phyloP scores from a whole-genome alignment of 2,329 filamentous ascomycete species.

The Mariannaea sp. region DNA sequence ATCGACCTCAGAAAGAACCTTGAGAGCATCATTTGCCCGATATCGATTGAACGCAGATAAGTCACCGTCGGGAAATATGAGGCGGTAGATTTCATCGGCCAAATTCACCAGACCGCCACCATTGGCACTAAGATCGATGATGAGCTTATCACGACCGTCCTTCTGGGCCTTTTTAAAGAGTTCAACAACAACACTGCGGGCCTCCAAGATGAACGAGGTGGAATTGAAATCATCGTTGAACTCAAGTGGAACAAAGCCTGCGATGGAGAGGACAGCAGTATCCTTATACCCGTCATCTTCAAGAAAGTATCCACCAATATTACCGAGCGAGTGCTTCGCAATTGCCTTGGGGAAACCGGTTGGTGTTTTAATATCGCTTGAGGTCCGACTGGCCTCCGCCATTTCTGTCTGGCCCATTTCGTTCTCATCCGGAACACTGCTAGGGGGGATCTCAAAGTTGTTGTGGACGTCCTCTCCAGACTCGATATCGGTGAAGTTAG shows the following conservation, averaged over 20 bases:
- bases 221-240: conserved; percentile 1
- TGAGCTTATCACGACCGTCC: conserved; percentile 32
- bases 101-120: conserved; percentile 30
- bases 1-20: conserved; percentile 24
- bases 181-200: conserved; percentile 24
- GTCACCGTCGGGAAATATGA: conserved; percentile 31
- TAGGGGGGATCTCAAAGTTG: conserved; percentile 23
- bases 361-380: not conserved
- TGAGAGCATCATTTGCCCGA: conserved; percentile 30
- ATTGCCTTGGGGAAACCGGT: conserved; percentile 30
- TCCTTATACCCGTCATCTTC: conserved; percentile 25
- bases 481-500: conserved; percentile 27
- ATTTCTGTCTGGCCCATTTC: conserved; percentile 26
- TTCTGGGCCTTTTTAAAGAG: conserved; percentile 28
- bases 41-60: conserved; percentile 29
- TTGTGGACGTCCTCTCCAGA: conserved; percentile 33
- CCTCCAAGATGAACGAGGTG: conserved; percentile 26
- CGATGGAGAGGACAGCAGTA: conserved; percentile 31
- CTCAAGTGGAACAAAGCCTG: conserved; percentile 30
- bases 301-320: conserved; percentile 30
- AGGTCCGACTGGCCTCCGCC: not conserved
- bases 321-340: conserved; percentile 20
- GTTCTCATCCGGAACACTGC: conserved; percentile 3
- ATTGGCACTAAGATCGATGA: conserved; percentile 33
- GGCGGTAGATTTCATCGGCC: conserved; percentile 27